phyloP scores from a whole-genome alignment of 2,329 filamentous ascomycete genomes.

The Plectosphaerella cucumerina region DNA sequence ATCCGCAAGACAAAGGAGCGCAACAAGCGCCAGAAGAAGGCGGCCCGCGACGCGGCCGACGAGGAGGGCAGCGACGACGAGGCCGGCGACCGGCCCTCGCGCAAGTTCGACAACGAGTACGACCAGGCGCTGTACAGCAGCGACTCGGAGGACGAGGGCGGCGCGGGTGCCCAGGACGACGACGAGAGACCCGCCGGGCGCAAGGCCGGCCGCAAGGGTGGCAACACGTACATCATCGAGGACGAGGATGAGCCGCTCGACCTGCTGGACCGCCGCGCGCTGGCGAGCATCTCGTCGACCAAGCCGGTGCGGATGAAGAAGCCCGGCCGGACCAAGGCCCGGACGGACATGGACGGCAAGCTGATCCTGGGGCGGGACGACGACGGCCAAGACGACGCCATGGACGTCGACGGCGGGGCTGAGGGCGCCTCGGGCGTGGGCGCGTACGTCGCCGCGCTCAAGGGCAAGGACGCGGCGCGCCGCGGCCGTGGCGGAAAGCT shows the following conservation, averaged over 20 bases:
- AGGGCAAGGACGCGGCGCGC: constrained; percentile 61
- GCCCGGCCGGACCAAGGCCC: constrained; percentile 59
- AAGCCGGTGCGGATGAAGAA: constrained; percentile 67
- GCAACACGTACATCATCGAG: constrained; percentile 84
- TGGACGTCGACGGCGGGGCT: constrained; percentile 58
- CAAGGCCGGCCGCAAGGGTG: constrained; percentile 49
- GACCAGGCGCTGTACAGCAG: constrained; percentile 94
- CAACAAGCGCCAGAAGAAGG: constrained; percentile 83
- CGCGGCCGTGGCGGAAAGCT: constrained; percentile 63
- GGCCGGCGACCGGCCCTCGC: constrained; percentile 40
- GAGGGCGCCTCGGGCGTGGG: constrained; percentile 53
- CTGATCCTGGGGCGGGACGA: constrained; percentile 64
- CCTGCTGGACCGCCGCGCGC: constrained; percentile 79
- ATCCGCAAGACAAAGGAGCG: constrained; percentile 94
- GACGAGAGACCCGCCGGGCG: constrained; percentile 28
- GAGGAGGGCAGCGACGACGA: constrained; percentile 55
- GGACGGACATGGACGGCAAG: constrained; percentile 73
- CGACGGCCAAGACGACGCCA: constrained; percentile 49
- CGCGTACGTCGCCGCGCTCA: constrained; percentile 67
- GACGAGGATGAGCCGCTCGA: constrained; percentile 94
- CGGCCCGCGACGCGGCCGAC: constrained; percentile 51
- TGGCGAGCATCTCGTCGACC: constrained; percentile 90
- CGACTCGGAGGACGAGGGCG: constrained; percentile 51
- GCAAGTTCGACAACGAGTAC: constrained; percentile 85
- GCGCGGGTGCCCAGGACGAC: constrained; percentile 56